Evolutionary conservation across 345 rosid species (phyloP).

Genomic region (Populus ilicifolia): DNA sequence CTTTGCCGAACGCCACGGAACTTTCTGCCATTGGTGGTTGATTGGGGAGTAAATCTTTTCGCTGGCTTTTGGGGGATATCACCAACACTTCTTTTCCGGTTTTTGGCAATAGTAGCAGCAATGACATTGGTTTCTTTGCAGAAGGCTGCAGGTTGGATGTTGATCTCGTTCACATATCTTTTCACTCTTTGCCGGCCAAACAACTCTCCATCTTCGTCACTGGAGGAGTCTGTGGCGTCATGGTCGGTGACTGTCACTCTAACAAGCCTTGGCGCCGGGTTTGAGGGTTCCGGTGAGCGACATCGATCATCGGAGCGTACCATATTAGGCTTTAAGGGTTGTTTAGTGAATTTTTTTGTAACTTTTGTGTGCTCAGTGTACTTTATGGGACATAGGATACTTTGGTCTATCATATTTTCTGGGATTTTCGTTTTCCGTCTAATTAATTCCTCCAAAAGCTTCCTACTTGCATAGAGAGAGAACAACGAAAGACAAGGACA

Average conservation of each 20-base stretch:
- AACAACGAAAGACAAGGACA: slow-evolving; percentile 1
- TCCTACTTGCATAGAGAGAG: slow-evolving; percentile 14
- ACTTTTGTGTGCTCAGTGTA: slow-evolving; percentile 59
- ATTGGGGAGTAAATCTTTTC: not conserved
- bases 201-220: slow-evolving; percentile 63
- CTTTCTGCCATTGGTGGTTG: slow-evolving; percentile 39
- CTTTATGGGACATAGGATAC: slow-evolving; percentile 53
- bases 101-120: not conserved
- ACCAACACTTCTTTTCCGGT: slow-evolving; percentile 31
- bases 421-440: not conserved
- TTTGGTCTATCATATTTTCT: slow-evolving; percentile 31
- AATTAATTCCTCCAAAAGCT: not conserved
- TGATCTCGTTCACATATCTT: slow-evolving; percentile 69
- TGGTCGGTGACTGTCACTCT: slow-evolving; percentile 63
- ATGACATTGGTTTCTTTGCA: slow-evolving; percentile 12
- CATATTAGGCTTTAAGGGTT: slow-evolving; percentile 20
- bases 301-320: slow-evolving; percentile 1
- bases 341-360: slow-evolving; percentile 43
- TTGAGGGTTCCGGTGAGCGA: not conserved
- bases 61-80: not conserved
- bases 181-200: slow-evolving; percentile 53
- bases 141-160: slow-evolving; percentile 33
- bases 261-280: slow-evolving; percentile 26
- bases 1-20: slow-evolving; percentile 86
- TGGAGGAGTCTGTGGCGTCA: slow-evolving; percentile 89